Base-by-base conservation (phyloP, 106 monocot genomes). In the Iris macrosiphon region DNA sequence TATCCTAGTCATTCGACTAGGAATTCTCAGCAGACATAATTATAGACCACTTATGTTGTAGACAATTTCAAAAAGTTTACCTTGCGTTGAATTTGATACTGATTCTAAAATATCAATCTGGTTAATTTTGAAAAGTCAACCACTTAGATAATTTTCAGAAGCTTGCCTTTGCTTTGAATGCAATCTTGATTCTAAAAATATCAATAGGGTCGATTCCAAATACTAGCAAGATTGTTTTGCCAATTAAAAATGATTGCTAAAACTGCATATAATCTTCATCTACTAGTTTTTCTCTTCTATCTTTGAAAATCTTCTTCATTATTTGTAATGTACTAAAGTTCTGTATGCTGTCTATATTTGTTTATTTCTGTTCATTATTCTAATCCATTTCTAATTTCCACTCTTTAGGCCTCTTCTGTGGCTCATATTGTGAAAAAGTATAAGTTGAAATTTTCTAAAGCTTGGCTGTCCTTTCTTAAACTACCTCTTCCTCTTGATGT, bases 391-490 rank as follows among this genome's bases (percentile, higher is more conserved):
- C 17, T 34, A 23, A 18, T 25, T 49, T 69, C 27, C 40, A 26
- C 14, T 57, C 23, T 25, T 4, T 19, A 57, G 57, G 37, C 13
- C 25, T 40, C 40, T 40, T 25, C 57, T 1, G 12, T 23, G 13
- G 31, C 3, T 62, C 60, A 51, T 18, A 52, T 88, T 16, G 19
- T 62, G 51, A 88, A 75, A 84, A 93, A 88, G 40, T 39, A 79
- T 21, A 93, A 81, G 41, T 68, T 51, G 42, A 88, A 73, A 44
- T 93, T 93, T 41, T 72, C 84, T 9, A 88, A 79, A 69, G 84
- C 93, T 35, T 94, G 93, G 93, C 40, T 84, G 33, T 88, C 93
- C 51, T 88, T 93, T 64, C 93, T 93, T 26, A 80, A 70, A 60
- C 45, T 93, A 64, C 73, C 77, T 11, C 83, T 93, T 61, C 74